Percentiles rank a stretch among this genome's conserved stretches.
phyloP scores from a whole-genome alignment of 495 filamentous ascomycete species.

The Tuber indicum region DNA sequence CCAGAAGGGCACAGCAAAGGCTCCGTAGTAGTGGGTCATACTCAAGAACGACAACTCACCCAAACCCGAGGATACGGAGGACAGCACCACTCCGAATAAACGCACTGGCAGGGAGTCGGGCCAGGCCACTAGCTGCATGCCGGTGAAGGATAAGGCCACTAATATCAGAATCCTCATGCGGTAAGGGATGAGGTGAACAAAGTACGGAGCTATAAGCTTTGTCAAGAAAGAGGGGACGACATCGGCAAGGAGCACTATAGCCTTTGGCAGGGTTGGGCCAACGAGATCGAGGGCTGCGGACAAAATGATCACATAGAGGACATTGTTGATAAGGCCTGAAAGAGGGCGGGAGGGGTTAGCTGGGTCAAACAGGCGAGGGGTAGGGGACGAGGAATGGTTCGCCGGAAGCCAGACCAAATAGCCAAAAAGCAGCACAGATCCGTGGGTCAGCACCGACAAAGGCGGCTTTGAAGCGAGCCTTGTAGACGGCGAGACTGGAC shows the following conservation, averaged over 20 bases:
- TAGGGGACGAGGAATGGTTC: not conserved
- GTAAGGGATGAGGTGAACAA: constrained; percentile 83
- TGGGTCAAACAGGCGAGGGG: constrained; percentile 12
- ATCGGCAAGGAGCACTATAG: constrained; percentile 84
- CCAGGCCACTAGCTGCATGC: constrained; percentile 83
- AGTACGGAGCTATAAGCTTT: constrained; percentile 85
- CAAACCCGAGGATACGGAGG: constrained; percentile 72
- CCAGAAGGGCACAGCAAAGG: constrained; percentile 86
- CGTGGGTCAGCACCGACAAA: constrained; percentile 64
- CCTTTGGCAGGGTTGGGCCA: constrained; percentile 75
- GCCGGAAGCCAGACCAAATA: constrained; percentile 61
- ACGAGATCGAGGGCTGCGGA: constrained; percentile 95
- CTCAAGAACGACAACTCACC: constrained; percentile 87
- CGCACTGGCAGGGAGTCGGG: constrained; percentile 65
- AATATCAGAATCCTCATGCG: constrained; percentile 65
- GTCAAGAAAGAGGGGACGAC: constrained; percentile 81
- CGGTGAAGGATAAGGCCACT: constrained; percentile 61
- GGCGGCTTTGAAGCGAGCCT: constrained; percentile 54
- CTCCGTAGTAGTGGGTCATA: constrained; percentile 87
- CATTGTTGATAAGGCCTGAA: constrained; percentile 89
- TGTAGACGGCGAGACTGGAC: constrained; percentile 65
- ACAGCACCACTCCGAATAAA: constrained; percentile 74
- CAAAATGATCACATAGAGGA: constrained; percentile 95
- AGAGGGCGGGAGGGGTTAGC: constrained; percentile 16
- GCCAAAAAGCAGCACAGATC: constrained; percentile 80